A percentile compares a stretch with the other conserved stretches of the same genome.
phyloP scores from a whole-genome alignment of 164 flowering plant genomes.

The Umbilicus rupestris region DNA sequence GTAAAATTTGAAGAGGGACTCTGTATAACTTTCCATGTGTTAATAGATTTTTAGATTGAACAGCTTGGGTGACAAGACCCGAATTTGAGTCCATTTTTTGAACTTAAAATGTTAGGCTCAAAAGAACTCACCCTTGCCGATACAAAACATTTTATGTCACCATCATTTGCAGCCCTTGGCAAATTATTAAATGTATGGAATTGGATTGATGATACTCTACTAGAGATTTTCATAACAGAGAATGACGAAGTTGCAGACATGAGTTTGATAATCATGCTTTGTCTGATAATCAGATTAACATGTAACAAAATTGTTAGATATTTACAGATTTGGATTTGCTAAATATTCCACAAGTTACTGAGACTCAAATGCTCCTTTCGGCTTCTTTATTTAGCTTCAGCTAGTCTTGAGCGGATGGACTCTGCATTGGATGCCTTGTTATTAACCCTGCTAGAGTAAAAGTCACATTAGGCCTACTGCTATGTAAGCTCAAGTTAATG shows the following conservation, averaged over 20 bases:
- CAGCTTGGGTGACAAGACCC: background rate
- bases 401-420: conserved; percentile 3
- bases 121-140: too few species aligned
- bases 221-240: too few species aligned
- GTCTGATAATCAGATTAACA: too few species aligned
- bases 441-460: background rate
- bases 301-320: background rate
- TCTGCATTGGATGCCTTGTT: conserved; percentile 4
- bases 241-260: too few species aligned
- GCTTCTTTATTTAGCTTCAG: background rate
- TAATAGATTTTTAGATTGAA: background rate
- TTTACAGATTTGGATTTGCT: background rate
- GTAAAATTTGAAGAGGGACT: background rate
- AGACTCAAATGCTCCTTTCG: background rate
- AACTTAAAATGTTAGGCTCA: background rate
- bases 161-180: too few species aligned
- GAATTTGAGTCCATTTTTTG: background rate
- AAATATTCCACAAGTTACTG: background rate
- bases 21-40: background rate
- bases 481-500: background rate
- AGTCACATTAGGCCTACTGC: background rate
- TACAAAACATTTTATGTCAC: too few species aligned
- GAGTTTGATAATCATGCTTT: too few species aligned
- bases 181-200: too few species aligned
- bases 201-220: too few species aligned